These are phyloP conservation scores for Fraxinus platypoda DNA, from an alignment of 305 asterid species.

Conservation along the genomic window DNA sequence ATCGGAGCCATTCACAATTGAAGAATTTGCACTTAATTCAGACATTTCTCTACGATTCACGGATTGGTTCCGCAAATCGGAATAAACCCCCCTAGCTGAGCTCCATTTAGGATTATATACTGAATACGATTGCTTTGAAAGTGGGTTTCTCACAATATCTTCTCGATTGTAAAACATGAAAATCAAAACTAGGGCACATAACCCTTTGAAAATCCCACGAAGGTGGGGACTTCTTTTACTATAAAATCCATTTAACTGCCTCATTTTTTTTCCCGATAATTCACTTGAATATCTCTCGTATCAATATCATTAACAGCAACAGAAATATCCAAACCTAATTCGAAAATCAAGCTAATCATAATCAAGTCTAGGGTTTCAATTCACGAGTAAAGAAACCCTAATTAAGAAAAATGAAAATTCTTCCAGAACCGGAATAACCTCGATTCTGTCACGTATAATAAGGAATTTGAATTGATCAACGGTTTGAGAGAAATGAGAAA, in stretches of 20 bases:
- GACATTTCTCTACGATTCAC: constrained; percentile 45
- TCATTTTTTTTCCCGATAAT: constrained; percentile 36
- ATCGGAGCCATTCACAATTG: constrained; percentile 37
- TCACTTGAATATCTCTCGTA: constrained; percentile 13
- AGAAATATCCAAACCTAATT: constrained; percentile 6
- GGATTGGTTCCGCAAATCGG: neutral
- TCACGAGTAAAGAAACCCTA: constrained; percentile 30
- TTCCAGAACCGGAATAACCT: neutral
- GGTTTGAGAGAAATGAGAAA: neutral
- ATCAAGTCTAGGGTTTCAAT: constrained; percentile 16
- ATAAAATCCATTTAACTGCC: constrained; percentile 26
- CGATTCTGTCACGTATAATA: neutral
- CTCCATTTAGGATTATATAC: constrained; percentile 29
- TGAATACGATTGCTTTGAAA: constrained; percentile 31
- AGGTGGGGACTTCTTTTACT: constrained; percentile 37
- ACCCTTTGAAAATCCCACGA: constrained; percentile 61
- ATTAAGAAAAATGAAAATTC: neutral
- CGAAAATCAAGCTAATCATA: neutral
- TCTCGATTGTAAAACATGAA: constrained; percentile 54
- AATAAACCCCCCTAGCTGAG: constrained; percentile 36
- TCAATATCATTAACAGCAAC: constrained; percentile 1
- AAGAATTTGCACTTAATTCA: constrained; percentile 39
- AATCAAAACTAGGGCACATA: constrained; percentile 48
- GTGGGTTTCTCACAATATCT: constrained; percentile 35
- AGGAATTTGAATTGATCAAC: neutral